Conservation (phyloP, 495 filamentous ascomycete species). For the Neurospora sp. region DNA sequence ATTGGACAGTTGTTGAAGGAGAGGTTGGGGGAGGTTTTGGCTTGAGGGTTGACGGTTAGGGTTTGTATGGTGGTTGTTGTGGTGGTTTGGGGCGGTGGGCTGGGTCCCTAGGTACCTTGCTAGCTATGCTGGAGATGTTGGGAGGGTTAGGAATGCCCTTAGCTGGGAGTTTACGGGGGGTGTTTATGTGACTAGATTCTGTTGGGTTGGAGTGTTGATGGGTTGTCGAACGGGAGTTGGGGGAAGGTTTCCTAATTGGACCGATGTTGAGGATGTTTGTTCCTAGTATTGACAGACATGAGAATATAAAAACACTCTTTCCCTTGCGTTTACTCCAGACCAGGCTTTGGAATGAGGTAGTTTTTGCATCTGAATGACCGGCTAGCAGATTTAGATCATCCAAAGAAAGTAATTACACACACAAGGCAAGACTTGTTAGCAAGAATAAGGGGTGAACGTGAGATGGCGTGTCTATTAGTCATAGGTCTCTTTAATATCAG, state of each 20-base stretch:
- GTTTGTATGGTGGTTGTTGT: no score
- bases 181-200: background rate
- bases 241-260: background rate
- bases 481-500: background rate
- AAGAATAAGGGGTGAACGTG: background rate
- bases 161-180: background rate
- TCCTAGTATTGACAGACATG: background rate
- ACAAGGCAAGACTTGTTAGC: background rate
- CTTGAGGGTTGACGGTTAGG: background rate
- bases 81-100: background rate
- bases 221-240: background rate
- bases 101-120: background rate
- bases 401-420: background rate
- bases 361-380: background rate
- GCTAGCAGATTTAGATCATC: background rate
- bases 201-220: background rate
- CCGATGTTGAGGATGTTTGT: background rate
- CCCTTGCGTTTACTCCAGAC: background rate
- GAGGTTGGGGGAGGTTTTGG: slow-evolving; percentile 7
- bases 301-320: background rate
- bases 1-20: slow-evolving; percentile 14
- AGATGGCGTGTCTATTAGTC: background rate
- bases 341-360: background rate
- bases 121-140: background rate
- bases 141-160: background rate